Evolutionary conservation across 345 rosid genomes (phyloP).

Genomic region (Lepidium aucheri): DNA sequence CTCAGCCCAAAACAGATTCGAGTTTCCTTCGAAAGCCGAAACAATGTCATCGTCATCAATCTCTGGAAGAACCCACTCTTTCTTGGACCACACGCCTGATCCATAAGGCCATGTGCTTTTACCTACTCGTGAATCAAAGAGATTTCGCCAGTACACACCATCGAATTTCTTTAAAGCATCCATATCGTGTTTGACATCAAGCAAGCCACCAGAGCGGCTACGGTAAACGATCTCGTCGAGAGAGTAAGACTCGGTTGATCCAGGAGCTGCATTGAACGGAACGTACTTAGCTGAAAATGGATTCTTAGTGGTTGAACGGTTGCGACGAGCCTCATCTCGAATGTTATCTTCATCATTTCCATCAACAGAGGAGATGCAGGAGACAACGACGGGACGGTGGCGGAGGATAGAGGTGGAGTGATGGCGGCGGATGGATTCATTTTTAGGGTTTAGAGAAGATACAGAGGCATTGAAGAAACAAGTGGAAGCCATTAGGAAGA

Average conservation of each 20-base stretch:
- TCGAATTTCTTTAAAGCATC: slow-evolving; percentile 55
- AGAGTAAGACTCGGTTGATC: slow-evolving; percentile 56
- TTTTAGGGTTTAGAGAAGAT: slow-evolving; percentile 26
- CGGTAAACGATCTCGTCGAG: slow-evolving; percentile 89
- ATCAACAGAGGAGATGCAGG: slow-evolving; percentile 28
- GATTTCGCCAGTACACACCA: slow-evolving; percentile 67
- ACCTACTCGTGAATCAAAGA: slow-evolving; percentile 83
- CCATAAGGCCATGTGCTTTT: slow-evolving; percentile 83
- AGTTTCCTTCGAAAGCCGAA: slow-evolving; percentile 83
- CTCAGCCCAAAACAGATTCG: slow-evolving; percentile 93
- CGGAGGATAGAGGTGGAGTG: not conserved
- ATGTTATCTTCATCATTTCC: slow-evolving; percentile 33
- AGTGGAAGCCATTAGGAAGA: slow-evolving; percentile 32
- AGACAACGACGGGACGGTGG: slow-evolving; percentile 18
- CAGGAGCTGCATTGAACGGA: slow-evolving; percentile 53
- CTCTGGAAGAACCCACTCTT: slow-evolving; percentile 89
- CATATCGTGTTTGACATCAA: slow-evolving; percentile 80
- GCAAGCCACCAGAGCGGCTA: slow-evolving; percentile 71
- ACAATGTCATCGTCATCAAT: slow-evolving; percentile 76
- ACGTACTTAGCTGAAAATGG: slow-evolving; percentile 68
- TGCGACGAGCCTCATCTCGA: slow-evolving; percentile 68
- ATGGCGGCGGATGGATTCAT: slow-evolving; percentile 21
- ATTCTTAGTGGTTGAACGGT: slow-evolving; percentile 29
- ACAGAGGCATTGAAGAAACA: slow-evolving; percentile 27
- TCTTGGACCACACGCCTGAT: slow-evolving; percentile 89